These are phyloP conservation scores for Orychophragmus violaceus DNA, from an alignment of 345 rosid species.

Conservation along the genomic window DNA sequence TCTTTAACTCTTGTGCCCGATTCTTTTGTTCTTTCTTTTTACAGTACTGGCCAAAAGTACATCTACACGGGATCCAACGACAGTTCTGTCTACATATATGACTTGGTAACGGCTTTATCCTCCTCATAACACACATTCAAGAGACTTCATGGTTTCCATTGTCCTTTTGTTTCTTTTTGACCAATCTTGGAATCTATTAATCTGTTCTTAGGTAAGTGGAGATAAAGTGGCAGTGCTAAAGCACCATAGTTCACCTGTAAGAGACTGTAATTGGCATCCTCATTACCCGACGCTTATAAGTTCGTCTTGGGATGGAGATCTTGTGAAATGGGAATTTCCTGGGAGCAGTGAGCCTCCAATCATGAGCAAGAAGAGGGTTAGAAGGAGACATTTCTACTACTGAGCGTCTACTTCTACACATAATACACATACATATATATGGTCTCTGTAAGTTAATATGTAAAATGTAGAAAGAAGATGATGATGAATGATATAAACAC, in stretches of 20 bases:
- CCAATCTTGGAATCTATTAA: not conserved
- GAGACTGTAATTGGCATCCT: constrained; percentile 96
- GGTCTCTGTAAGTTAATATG: constrained; percentile 11
- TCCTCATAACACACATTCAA: not conserved
- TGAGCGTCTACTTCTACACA: constrained; percentile 18
- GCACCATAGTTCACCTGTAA: constrained; percentile 68
- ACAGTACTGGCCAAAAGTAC: constrained; percentile 89
- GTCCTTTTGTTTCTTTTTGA: no score
- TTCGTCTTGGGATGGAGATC: constrained; percentile 93
- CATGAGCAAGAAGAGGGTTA: constrained; percentile 35
- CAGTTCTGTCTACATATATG: constrained; percentile 67
- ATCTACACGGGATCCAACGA: constrained; percentile 94
- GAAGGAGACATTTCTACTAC: constrained; percentile 44
- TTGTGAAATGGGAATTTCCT: constrained; percentile 73
- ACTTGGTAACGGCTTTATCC: constrained; percentile 44
- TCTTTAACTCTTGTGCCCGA: not conserved
- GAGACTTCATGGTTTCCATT: not conserved
- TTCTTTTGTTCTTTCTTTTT: constrained; percentile 5
- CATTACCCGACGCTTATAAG: constrained; percentile 68
- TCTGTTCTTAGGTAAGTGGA: constrained; percentile 55
- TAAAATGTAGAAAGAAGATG: constrained; percentile 4
- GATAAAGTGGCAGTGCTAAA: constrained; percentile 55
- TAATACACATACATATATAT: not conserved
- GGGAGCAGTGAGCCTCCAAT: constrained; percentile 43
- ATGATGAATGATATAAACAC: constrained; percentile 1